Evolutionary conservation across 1,139 yeast genomes (phyloP).

Genomic region (Ogataea hybrid): DNA sequence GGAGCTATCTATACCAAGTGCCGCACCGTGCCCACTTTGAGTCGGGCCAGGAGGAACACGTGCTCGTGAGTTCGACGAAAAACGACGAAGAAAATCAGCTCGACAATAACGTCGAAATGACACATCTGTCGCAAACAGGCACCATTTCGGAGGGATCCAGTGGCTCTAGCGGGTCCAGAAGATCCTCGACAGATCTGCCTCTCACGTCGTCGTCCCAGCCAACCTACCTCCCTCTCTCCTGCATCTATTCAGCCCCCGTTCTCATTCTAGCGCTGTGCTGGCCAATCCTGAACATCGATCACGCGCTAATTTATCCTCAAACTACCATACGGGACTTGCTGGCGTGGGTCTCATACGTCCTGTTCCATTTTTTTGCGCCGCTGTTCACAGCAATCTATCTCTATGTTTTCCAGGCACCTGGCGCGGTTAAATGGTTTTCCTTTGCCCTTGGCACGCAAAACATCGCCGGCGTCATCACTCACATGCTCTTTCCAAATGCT

Average conservation of each 20-base stretch:
- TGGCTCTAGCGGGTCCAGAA: background rate
- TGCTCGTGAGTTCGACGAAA: background rate
- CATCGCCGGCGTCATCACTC: slow-evolving; percentile 58
- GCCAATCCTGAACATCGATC: slow-evolving; percentile 42
- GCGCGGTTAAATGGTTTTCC: slow-evolving; percentile 51
- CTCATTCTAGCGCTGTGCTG: slow-evolving; percentile 37
- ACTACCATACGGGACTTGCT: slow-evolving; percentile 45
- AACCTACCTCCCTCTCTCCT: slow-evolving; percentile 17
- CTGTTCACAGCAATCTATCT: slow-evolving; percentile 61
- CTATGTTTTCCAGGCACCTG: slow-evolving; percentile 67
- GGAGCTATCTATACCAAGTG: slow-evolving; percentile 16
- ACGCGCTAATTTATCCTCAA: slow-evolving; percentile 35
- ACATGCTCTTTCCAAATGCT: slow-evolving; percentile 60
- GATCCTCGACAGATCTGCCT: background rate
- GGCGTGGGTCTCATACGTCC: slow-evolving; percentile 62
- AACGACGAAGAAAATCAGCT: slow-evolving; percentile 7
- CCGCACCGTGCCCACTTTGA: background rate
- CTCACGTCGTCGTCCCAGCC: background rate
- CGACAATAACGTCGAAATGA: slow-evolving; percentile 5
- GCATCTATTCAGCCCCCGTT: slow-evolving; percentile 30
- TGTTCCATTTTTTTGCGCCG: slow-evolving; percentile 59
- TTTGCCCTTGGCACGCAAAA: slow-evolving; percentile 58
- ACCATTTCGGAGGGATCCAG: background rate
- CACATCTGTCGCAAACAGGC: background rate
- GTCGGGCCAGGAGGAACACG: background rate